Evolutionary conservation across 163 green algal genomes (phyloP), one percentile per base, ranked within the genome.

Genomic region (Coccomyxa subellipsoidea): DNA sequence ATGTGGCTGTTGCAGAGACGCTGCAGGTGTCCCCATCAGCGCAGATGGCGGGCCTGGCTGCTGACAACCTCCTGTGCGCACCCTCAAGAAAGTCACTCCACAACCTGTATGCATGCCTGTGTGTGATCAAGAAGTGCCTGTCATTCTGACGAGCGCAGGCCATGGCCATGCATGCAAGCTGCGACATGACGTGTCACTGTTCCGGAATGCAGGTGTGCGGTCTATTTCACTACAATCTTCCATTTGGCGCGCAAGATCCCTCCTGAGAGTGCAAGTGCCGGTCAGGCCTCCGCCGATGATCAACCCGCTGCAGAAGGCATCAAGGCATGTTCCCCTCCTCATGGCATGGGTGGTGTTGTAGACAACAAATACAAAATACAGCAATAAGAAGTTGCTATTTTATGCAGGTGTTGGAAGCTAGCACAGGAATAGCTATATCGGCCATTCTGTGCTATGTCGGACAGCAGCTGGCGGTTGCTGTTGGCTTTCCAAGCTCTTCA

Each of bases 181-280:
- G 47, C 4, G 47, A 18, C 47, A n/a, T n/a, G n/a, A n/a, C n/a
- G n/a, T n/a, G n/a, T n/a, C n/a, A n/a, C n/a, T n/a, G n/a, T n/a
- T n/a, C 47, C 23, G 47, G 2, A 59, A 7, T 73, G 66, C 66
- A 73, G 66, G 27, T 93, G 91, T 71, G 86, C 80, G 0, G 38
- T 96, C 10, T 98, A 99, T 88, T 99, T 98, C 80, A 86, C 93
- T 0, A 82, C 89, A n/a, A 76, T 98, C 27, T 99, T 97, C 88
- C 73, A 88, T 0, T 84, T 98, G 76, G 93, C 94, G 0, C 88
- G 84, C 31, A 69, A 79, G 7, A 89, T 95, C 34, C 90, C 92
- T 1, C 86, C 93, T 5, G 93, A 96, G 25, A 34, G 53, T 38
- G 25, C 76, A 0, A 23, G 75, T 15, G 29, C 12, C 38, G 8